Conservation (phyloP, 345 rosid genomes). For the Heritiera littoralis region DNA sequence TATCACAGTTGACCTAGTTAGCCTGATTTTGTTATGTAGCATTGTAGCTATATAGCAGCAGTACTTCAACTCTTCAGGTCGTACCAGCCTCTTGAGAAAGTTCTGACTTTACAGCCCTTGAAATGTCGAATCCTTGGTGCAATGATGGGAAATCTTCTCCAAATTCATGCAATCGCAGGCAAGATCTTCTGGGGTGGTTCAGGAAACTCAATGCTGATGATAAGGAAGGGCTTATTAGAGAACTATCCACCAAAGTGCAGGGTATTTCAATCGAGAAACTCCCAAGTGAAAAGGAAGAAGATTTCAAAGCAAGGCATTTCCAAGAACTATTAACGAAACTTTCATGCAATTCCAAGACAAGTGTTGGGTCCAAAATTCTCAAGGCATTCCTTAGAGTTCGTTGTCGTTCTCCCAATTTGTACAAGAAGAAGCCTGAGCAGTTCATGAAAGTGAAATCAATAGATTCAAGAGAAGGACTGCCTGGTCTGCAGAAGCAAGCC, state of each 20-base stretch:
- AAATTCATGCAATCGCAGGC: neutral
- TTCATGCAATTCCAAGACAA: neutral
- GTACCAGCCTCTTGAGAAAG: neutral
- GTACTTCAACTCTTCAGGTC: neutral
- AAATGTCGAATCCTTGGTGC: neutral
- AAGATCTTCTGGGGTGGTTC: slow-evolving; percentile 1
- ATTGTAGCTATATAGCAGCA: neutral
- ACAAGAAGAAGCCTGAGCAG: too few species aligned
- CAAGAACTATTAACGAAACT: neutral
- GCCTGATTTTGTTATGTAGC: too few species aligned
- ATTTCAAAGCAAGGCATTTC: slow-evolving; percentile 8
- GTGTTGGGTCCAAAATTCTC: too few species aligned
- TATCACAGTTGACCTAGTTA: too few species aligned
- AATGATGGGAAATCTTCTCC: neutral
- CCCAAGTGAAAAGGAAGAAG: neutral
- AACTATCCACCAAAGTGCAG: neutral
- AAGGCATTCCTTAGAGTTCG: too few species aligned
- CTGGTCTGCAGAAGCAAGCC: neutral
- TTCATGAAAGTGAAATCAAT: too few species aligned
- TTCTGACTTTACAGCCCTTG: neutral
- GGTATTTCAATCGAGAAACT: neutral
- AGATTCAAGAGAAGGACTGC: too few species aligned
- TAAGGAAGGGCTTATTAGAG: neutral
- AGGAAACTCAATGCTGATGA: neutral
- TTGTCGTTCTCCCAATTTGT: too few species aligned